These are phyloP conservation scores for Nissolia schottii DNA, from an alignment of 306 rosid genomes.

Conservation along the genomic window DNA sequence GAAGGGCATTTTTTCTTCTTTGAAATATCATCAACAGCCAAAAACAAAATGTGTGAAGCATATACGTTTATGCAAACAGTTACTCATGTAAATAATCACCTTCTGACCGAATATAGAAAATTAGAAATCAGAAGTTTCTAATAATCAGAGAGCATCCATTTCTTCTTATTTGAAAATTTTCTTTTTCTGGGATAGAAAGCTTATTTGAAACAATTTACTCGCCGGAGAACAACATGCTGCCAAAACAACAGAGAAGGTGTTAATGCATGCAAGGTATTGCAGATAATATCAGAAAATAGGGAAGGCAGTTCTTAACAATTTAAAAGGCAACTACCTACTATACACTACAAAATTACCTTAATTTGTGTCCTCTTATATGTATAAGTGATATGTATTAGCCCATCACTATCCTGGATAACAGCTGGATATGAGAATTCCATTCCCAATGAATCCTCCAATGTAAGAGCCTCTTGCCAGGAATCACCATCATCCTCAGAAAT, in stretches of 20 bases:
- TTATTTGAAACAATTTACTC: conserved; percentile 11
- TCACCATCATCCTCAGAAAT: conserved; percentile 83
- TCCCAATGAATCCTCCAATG: conserved; percentile 62
- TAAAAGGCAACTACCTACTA: conserved; percentile 1
- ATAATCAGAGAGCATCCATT: background rate
- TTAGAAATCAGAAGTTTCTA: background rate
- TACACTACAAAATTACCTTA: conserved; percentile 55
- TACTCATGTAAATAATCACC: background rate
- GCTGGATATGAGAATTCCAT: conserved; percentile 96
- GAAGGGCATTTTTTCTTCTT: background rate
- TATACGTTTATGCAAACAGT: background rate
- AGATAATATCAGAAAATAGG: background rate
- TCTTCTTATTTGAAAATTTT: too few species aligned
- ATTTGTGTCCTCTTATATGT: conserved; percentile 79
- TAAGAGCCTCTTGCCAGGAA: conserved; percentile 65
- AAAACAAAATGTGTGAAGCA: background rate
- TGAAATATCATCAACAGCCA: background rate
- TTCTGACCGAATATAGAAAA: background rate
- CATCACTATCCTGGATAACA: conserved; percentile 81
- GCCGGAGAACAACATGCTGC: conserved; percentile 77
- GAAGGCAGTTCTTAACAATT: background rate
- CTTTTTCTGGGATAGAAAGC: conserved; percentile 14
- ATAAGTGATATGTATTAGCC: conserved; percentile 66
- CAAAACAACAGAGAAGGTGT: background rate
- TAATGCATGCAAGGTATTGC: background rate